Base-by-base conservation (phyloP, 352 stramenopile genomes). In the Pythium dissimile region DNA sequence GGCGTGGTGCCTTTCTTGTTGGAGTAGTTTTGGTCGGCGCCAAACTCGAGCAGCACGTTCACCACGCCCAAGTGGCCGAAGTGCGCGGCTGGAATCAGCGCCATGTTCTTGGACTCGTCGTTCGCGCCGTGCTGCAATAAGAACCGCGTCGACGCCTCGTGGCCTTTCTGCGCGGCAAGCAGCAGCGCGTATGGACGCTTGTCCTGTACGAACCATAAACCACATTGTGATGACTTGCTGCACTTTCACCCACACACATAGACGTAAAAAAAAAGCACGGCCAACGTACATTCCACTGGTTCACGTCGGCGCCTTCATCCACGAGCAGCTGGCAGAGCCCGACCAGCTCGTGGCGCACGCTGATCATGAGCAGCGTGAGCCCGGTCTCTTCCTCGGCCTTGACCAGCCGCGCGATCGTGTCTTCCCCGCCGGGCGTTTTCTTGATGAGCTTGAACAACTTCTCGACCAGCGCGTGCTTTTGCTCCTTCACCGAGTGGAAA, bases 1-100 rank as follows among this genome's bases (percentile, higher is more conserved):
- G 86, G 84, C 0, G 85, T 95, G 2, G 86, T 95, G 46, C 86
- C 86, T 59, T 95, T 95, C 68, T 86, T 86, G 62, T 95, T 95
- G 39, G 84, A 83, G 37, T 83, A 95, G 44, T 95, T 95, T 42
- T 87, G 78, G 43, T 90, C 59, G 13, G 80, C 83, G 18, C 75
- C 80, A 10, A 68, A 75, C 32, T 86, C 68, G 15, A 95, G 61
- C n/a, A 95, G 68, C 54, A 90, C 66, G 11, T 80, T 65, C 0
- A 95, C 86, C 10, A 92, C 77, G 0, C 71, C 52, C 21, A 93
- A 66, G 66, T 95, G 85, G 2, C 85, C 85, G 44, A 95, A 95
- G 27, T 95, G 85, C 23, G 85, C 82, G 0, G 85, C 85, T 13
- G 85, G 85, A 23, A 95, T 92, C 27, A 95, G 74, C 18, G 85